Evolutionary conservation across 352 stramenopile genomes (phyloP).

Genomic region (Elongisporangium undulatum): DNA sequence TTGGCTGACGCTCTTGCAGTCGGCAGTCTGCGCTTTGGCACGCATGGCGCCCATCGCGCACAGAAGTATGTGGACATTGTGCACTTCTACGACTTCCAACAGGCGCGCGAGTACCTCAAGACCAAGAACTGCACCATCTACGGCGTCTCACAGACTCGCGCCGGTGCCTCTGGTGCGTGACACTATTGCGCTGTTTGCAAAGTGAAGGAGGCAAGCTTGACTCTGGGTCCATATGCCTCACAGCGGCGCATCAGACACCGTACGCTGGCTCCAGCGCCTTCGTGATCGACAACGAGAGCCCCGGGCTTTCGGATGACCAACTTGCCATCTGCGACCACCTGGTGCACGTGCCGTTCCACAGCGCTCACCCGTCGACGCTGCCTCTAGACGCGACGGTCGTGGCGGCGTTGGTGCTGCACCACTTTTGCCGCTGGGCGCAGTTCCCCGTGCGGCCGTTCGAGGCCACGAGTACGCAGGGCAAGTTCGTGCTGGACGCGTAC

Average conservation of each 20-base stretch:
- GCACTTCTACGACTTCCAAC: slow-evolving; percentile 62
- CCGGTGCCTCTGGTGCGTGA: slow-evolving; percentile 22
- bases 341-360: slow-evolving; percentile 53
- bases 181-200: neutral
- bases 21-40: slow-evolving; percentile 70
- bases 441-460: slow-evolving; percentile 61
- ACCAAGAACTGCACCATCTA: slow-evolving; percentile 53
- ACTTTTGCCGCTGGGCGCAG: slow-evolving; percentile 57
- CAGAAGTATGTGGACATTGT: slow-evolving; percentile 80
- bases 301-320: slow-evolving; percentile 51
- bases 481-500: slow-evolving; percentile 70
- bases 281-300: slow-evolving; percentile 71
- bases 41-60: slow-evolving; percentile 66
- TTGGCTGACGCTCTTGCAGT: slow-evolving; percentile 23
- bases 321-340: slow-evolving; percentile 64
- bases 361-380: slow-evolving; percentile 24
- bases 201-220: neutral
- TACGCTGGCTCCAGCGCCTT: slow-evolving; percentile 62
- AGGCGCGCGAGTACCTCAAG: slow-evolving; percentile 57
- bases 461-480: slow-evolving; percentile 61
- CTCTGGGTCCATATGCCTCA: slow-evolving; percentile 4
- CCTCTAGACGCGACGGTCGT: slow-evolving; percentile 64
- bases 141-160: slow-evolving; percentile 30
- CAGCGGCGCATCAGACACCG: slow-evolving; percentile 40
- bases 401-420: slow-evolving; percentile 56